Base-by-base conservation (phyloP, 1,284 basidiomycete species). In the Pulchroboletus neoregius region DNA sequence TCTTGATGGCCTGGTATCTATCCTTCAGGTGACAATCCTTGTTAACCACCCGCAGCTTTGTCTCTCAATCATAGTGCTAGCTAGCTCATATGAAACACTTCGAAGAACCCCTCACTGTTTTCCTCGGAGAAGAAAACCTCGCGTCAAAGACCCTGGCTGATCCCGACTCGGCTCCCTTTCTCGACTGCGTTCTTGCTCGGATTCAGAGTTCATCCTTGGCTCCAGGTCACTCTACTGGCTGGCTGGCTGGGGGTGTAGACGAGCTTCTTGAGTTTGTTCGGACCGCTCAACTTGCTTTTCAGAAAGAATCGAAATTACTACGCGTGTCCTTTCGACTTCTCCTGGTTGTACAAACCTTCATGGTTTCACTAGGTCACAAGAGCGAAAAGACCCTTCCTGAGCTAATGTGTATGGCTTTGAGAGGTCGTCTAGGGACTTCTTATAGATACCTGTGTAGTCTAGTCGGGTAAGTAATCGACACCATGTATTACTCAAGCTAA, bases 71-170 rank as follows among this genome's bases (percentile, higher is more conserved):
- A n/a, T 8, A 16, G 28, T 27, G 12, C 6, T 50, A 87, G 83
- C 65, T 88, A 5, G 69, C 72, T 0, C 69, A 84, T 54, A 64
- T 88, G 59, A 83, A 83, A 49, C 86, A 89, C 58, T 87, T 85
- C 51, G 69, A 75, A 18, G 76, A 84, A 23, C 78, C 81, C 0
- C 62, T 86, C 7, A 72, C 76, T 2, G 43, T 73, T 11, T 68
- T 87, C 26, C 47, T 65, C 7, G 0, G 33, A 4, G 48, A 54
- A 6, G 44, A 40, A 34, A 39, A 31, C 49, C 36, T 48, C 48
- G 40, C 42, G 50, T 50, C 46, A 49, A 62, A 39, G 46, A 36
- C 46, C 54, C 12, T 72, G n/a, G 28, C 40, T 31, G 39, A 45
- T 16, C 43, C 40, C 5, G 23, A 37, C 27, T 53, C 71, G 1